Conservation (phyloP, 2,329 filamentous ascomycete genomes). For the Cryphonectria radicalis region DNA sequence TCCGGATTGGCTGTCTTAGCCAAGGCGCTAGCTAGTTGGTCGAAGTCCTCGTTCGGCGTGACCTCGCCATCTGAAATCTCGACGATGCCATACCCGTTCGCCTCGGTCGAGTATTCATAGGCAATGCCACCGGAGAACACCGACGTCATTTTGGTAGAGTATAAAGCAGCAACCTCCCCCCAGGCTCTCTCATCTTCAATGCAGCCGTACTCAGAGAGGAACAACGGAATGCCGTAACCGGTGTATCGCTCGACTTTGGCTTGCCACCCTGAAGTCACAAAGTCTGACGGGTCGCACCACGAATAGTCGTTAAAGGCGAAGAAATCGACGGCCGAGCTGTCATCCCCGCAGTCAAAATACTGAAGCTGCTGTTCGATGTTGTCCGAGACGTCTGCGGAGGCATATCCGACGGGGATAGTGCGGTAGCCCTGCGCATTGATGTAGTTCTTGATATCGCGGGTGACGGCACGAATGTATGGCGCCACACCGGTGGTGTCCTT, state of each 20-base stretch:
- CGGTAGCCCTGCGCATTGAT: conserved; percentile 66
- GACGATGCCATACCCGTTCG: conserved; percentile 81
- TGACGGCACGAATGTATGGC: conserved; percentile 78
- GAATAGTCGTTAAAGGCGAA: conserved; percentile 85
- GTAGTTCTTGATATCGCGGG: conserved; percentile 76
- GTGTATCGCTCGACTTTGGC: conserved; percentile 86
- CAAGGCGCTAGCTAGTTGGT: conserved; percentile 53
- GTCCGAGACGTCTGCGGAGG: conserved; percentile 76
- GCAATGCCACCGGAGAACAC: conserved; percentile 96
- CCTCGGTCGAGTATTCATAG: conserved; percentile 89
- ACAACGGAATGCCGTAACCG: conserved; percentile 85
- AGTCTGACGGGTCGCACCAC: conserved; percentile 78
- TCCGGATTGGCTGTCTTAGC: conserved; percentile 54
- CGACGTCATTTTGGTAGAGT: conserved; percentile 79
- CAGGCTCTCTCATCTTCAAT: conserved; percentile 81
- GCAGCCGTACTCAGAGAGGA: conserved; percentile 95
- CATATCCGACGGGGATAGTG: conserved; percentile 75
- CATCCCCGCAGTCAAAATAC: conserved; percentile 92
- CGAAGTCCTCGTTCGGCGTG: conserved; percentile 66
- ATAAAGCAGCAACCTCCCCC: conserved; percentile 77
- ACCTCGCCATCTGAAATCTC: conserved; percentile 61
- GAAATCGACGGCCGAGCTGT: conserved; percentile 84
- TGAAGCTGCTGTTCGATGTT: conserved; percentile 86
- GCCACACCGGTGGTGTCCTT: conserved; percentile 66
- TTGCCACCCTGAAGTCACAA: conserved; percentile 77